A percentile compares a stretch with the other conserved stretches of the same genome.
phyloP scores from a whole-genome alignment of 2,329 filamentous ascomycete genomes.

The Fusarium dlaminii region DNA sequence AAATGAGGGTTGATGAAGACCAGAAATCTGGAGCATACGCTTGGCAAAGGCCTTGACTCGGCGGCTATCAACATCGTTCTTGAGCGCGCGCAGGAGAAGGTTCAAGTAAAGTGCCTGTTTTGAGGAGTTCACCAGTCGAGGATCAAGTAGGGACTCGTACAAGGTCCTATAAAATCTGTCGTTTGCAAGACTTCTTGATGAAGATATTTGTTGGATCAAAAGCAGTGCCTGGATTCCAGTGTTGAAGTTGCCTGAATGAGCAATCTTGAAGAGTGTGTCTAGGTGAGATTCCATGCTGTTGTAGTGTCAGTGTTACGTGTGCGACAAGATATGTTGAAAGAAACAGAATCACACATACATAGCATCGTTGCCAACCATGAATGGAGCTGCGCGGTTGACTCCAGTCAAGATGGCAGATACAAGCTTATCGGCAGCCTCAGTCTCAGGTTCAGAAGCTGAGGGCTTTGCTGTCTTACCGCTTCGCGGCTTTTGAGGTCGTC shows the following conservation, averaged over 20 bases:
- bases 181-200: constrained; percentile 79
- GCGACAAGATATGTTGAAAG: neutral
- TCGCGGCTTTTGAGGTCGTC: constrained; percentile 41
- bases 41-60: constrained; percentile 97
- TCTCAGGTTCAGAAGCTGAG: constrained; percentile 66
- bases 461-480: constrained; percentile 32
- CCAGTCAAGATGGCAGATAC: constrained; percentile 91
- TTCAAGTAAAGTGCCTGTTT: constrained; percentile 98
- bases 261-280: constrained; percentile 93
- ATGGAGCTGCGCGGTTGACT: constrained; percentile 95
- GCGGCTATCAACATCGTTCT: constrained; percentile 88
- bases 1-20: constrained; percentile 91
- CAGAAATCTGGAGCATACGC: constrained; percentile 85
- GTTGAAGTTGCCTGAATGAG: constrained; percentile 98
- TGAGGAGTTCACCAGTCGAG: constrained; percentile 85
- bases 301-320: constrained; percentile 19
- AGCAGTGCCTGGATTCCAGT: constrained; percentile 96
- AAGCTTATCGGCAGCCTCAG: constrained; percentile 80
- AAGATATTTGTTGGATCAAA: constrained; percentile 91
- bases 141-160: constrained; percentile 94
- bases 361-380: constrained; percentile 81
- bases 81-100: constrained; percentile 86
- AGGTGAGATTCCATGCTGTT: constrained; percentile 83
- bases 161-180: constrained; percentile 95
- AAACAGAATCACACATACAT: constrained; percentile 56